Evolutionary conservation across 1,284 basidiomycete genomes (phyloP), one percentile per base, ranked within the genome.

Genomic region (Cryptococcus deneoformans): DNA sequence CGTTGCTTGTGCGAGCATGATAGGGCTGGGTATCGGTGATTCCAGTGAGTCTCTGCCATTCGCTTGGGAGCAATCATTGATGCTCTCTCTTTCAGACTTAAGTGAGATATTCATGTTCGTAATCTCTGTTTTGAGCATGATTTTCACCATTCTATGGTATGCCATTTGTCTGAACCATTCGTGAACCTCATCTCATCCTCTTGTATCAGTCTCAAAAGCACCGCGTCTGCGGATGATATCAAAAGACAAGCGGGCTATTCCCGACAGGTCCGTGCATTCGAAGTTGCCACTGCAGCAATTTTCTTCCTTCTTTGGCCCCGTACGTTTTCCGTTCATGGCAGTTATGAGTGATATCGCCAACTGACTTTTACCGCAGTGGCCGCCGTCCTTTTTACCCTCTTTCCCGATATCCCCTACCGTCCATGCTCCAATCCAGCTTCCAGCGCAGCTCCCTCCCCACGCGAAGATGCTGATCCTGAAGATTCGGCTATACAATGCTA

Each of bases 261-360:
- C 8, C 61, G 54, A 10, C 52, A 59, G n/a, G 52, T 54, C 16
- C 61, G 67, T 10, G 63, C 65, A 5, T 3, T 72, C 6, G 71
- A 73, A 61, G 64, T 72, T 6, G 62, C 48, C 35, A 34, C 47
- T 0, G 64, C 66, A 2, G 50, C 55, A 4, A 12, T 49, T 0
- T 56, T 73, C 7, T 71, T 71, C 59, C 37, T 72, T 5, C 60
- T 71, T 8, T 73, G 71, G 71, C 70, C 71, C 29, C 50, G 29
- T 29, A 29, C 29, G 29, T 29, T 29, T 29, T 29, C 68, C 68
- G 29, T 29, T 29, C 29, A 29, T 29, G 29, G 7, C 8, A 16
- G 3, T 38, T 7, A 56, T 42, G 44, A 42, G 34, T 44, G 0
- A 44, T 29, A 16, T 16, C 10, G 39, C 39, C 52, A 71, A 67